Percentiles rank a stretch among this genome's conserved stretches.
These are phyloP conservation scores for Singerocomus rubriflavus DNA, from an alignment of 1,284 basidiomycete species.

Conservation along the genomic window DNA sequence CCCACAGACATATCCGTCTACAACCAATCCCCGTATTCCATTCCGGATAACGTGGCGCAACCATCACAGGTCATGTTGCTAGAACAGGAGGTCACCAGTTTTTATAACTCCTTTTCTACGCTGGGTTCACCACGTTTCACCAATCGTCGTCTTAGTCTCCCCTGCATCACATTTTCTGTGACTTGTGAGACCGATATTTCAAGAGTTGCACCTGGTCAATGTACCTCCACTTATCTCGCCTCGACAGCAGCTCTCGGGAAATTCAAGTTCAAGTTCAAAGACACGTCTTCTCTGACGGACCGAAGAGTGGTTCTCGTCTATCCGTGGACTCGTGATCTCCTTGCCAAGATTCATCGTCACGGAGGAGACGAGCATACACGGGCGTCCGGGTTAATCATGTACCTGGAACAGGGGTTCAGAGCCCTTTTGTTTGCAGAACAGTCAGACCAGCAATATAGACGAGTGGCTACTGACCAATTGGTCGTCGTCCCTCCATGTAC, in stretches of 20 bases:
- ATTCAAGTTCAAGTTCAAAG: background rate
- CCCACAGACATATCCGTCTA: slow-evolving; percentile 12
- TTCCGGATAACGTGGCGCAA: background rate
- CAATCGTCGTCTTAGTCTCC: slow-evolving; percentile 7
- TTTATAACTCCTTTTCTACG: background rate
- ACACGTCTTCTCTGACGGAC: background rate
- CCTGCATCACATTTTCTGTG: slow-evolving; percentile 15
- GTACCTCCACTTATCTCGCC: background rate
- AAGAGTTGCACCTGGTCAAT: background rate
- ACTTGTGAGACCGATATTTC: background rate
- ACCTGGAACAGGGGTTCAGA: slow-evolving; percentile 13
- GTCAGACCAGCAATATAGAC: background rate
- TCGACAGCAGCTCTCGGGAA: slow-evolving; percentile 2
- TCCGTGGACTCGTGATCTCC: slow-evolving; percentile 13
- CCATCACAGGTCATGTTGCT: background rate
- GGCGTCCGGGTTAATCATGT: slow-evolving; percentile 2
- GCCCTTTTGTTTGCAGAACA: slow-evolving; percentile 10
- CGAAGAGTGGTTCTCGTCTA: slow-evolving; percentile 5
- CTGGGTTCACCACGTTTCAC: slow-evolving; percentile 1
- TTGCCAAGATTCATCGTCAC: background rate
- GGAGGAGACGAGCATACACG: background rate
- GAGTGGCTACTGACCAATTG: slow-evolving; percentile 7
- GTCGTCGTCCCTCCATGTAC: background rate
- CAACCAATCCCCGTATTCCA: background rate
- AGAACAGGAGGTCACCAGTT: background rate